Evolutionary conservation across 441 rosid genomes (phyloP).

Genomic region (Adansonia gregorii): DNA sequence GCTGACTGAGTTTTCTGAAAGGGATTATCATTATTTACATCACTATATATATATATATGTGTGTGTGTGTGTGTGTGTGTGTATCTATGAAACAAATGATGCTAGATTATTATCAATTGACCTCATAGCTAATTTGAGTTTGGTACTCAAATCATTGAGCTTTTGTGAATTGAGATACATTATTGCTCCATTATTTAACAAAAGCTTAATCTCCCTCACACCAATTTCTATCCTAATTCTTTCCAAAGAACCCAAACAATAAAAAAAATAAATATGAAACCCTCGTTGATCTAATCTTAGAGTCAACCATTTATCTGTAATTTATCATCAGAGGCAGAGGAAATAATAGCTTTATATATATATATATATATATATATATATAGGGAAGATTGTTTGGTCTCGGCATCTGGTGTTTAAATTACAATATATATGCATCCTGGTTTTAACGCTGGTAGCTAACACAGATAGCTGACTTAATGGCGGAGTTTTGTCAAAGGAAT

Average conservation of each 20-base stretch:
- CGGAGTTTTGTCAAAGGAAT: neutral
- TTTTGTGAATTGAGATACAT: neutral
- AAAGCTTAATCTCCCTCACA: constrained; percentile 3
- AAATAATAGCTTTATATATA: neutral
- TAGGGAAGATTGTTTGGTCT: neutral
- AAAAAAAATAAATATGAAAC: neutral
- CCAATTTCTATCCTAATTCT: constrained; percentile 7
- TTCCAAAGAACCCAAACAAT: neutral
- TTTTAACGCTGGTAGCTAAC: neutral
- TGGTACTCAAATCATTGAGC: neutral
- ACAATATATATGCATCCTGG: neutral
- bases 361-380: neutral
- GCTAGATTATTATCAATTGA: neutral
- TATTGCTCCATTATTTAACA: constrained; percentile 16
- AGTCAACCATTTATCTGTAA: neutral
- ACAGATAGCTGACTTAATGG: neutral
- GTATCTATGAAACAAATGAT: no score
- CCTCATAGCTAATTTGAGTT: neutral
- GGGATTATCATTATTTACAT: no score
- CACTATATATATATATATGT: no score
- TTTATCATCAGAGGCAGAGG: neutral
- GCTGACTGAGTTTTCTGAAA: no score
- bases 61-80: no score
- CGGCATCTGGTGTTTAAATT: neutral
- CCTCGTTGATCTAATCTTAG: neutral